Conservation (phyloP, 768 basidiomycete genomes). For the Gymnopilus dilepis region DNA sequence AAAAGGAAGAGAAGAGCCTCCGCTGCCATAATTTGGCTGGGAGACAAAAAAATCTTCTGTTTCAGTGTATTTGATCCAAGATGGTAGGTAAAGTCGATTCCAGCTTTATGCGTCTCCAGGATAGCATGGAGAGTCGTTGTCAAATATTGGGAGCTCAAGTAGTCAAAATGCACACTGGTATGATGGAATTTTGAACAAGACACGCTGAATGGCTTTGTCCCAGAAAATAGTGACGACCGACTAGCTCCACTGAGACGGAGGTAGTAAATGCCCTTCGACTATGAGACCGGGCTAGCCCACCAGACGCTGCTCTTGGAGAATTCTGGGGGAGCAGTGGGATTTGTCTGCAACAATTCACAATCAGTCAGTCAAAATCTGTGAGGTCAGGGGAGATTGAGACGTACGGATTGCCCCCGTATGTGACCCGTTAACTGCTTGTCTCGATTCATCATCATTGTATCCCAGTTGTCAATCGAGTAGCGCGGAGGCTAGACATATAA, state of each 20-base stretch:
- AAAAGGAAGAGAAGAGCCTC: too few species aligned
- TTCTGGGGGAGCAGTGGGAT: constrained; percentile 67
- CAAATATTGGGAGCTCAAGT: not conserved
- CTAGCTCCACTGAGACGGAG: not conserved
- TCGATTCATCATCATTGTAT: constrained; percentile 94
- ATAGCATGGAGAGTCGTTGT: too few species aligned
- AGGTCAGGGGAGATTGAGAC: constrained; percentile 29
- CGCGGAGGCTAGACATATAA: constrained; percentile 67
- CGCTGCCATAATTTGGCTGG: too few species aligned
- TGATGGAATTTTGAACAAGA: not conserved
- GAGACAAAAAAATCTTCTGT: too few species aligned
- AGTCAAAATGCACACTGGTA: too few species aligned
- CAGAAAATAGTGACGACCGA: not conserved
- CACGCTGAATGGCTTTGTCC: not conserved
- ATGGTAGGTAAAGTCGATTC: too few species aligned
- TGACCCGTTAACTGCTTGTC: constrained; percentile 90
- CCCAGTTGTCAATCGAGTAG: constrained; percentile 89
- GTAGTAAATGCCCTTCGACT: constrained; percentile 3
- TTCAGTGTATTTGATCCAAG: too few species aligned
- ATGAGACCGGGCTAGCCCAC: constrained; percentile 63
- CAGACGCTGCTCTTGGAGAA: constrained; percentile 79
- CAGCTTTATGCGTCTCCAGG: not conserved
- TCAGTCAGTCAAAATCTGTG: not conserved
- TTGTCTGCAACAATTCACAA: constrained; percentile 49
- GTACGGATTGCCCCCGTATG: constrained; percentile 82